phyloP scores from a whole-genome alignment of 1,284 basidiomycete genomes.

The Puccinia novopanici region DNA sequence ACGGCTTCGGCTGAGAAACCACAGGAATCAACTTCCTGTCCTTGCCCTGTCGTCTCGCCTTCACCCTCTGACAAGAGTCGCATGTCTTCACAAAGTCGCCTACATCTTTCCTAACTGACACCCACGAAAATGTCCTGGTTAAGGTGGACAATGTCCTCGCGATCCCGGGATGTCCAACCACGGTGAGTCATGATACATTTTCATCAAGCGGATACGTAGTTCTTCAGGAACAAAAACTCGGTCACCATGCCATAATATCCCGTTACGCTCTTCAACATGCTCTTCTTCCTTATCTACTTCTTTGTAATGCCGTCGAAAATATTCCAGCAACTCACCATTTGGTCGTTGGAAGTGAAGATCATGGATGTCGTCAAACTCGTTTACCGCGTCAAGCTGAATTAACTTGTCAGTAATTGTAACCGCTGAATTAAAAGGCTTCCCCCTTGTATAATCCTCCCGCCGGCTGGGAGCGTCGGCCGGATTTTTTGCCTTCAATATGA shows the following conservation, averaged over 20 bases:
- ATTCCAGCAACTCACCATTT: too few species aligned
- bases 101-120: not conserved
- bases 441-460: not conserved
- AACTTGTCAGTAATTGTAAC: too few species aligned
- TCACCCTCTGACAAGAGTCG: too few species aligned
- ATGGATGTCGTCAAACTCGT: too few species aligned
- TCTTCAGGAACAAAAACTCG: not conserved
- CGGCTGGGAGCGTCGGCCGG: slow-evolving; percentile 10
- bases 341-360: too few species aligned
- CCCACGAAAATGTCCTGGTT: slow-evolving; percentile 4
- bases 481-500: not conserved
- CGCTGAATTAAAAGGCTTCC: too few species aligned
- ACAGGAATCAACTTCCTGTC: not conserved
- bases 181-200: slow-evolving; percentile 6
- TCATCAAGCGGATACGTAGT: not conserved
- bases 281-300: not conserved
- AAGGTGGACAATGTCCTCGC: too few species aligned
- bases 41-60: not conserved
- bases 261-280: not conserved
- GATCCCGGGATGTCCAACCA: not conserved
- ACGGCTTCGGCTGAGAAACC: slow-evolving; percentile 56
- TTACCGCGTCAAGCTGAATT: too few species aligned
- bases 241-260: not conserved
- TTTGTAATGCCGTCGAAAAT: not conserved
- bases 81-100: not conserved